phyloP scores from a whole-genome alignment of 495 filamentous ascomycete genomes.

The Penicillium paxilli region DNA sequence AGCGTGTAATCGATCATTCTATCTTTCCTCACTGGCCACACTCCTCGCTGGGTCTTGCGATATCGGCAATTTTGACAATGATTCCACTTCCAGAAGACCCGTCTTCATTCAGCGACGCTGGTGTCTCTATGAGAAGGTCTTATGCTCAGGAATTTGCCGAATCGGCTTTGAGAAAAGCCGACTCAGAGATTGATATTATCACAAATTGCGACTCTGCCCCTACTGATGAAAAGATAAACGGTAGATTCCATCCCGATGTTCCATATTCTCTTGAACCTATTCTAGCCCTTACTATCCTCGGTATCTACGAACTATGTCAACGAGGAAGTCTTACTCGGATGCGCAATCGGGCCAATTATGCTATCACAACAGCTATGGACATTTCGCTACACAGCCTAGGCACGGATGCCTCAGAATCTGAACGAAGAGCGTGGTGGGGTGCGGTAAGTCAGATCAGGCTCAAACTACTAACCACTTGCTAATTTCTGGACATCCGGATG shows the following conservation, averaged over 20 bases:
- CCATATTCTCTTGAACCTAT: not conserved
- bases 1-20: too few relatives aligned
- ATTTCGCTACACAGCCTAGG: slow-evolving; percentile 37
- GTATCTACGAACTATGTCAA: slow-evolving; percentile 52
- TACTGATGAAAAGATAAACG: not conserved
- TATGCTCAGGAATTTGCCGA: slow-evolving; percentile 50
- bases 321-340: slow-evolving; percentile 52
- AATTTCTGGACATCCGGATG: too few relatives aligned
- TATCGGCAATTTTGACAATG: slow-evolving; percentile 46
- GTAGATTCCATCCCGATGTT: not conserved
- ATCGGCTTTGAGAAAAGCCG: slow-evolving; percentile 37
- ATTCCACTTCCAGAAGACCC: slow-evolving; percentile 43
- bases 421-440: slow-evolving; percentile 52
- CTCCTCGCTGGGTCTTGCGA: slow-evolving; percentile 37
- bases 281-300: slow-evolving; percentile 45
- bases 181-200: slow-evolving; percentile 46
- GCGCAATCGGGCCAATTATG: slow-evolving; percentile 47
- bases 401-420: slow-evolving; percentile 37
- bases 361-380: slow-evolving; percentile 44
- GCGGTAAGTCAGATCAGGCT: slow-evolving; percentile 40
- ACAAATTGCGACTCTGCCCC: slow-evolving; percentile 16
- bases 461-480: too few relatives aligned
- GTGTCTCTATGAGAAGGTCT: slow-evolving; percentile 22
- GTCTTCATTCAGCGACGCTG: slow-evolving; percentile 19
- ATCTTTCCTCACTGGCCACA: not conserved